These are phyloP conservation scores for Chlorella sp. DNA, from an alignment of 139 green algal species.

Conservation along the genomic window DNA sequence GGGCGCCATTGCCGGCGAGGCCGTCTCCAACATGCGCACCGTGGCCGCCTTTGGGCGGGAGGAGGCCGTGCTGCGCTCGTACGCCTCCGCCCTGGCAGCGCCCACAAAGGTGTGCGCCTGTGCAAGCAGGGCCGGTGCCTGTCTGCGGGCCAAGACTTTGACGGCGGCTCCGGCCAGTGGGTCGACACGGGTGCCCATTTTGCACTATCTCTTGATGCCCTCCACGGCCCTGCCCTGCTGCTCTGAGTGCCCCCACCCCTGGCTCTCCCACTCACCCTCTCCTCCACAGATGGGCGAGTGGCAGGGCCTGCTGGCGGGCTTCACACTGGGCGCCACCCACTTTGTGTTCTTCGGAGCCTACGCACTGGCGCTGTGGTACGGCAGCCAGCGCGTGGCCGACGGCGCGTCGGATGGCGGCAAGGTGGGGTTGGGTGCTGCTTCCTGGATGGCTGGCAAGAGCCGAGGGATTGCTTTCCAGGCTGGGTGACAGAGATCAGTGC, in stretches of 20 bases:
- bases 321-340: conserved; percentile 47
- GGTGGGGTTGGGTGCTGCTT: conserved; percentile 25
- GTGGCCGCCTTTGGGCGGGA: conserved; percentile 73
- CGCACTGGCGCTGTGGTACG: conserved; percentile 81
- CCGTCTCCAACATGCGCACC: conserved; percentile 71
- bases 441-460: too few relatives aligned
- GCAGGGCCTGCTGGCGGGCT: conserved; percentile 46
- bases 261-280: neutral
- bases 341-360: conserved; percentile 51
- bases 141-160: neutral
- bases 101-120: conserved; percentile 4
- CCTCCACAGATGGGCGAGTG: conserved; percentile 40
- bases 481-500: too few relatives aligned
- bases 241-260: neutral
- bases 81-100: conserved; percentile 50
- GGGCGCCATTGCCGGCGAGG: conserved; percentile 66
- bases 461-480: too few relatives aligned
- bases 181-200: neutral
- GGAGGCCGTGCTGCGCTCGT: conserved; percentile 49
- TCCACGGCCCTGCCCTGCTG: neutral
- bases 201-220: neutral
- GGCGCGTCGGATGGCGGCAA: conserved; percentile 55
- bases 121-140: neutral
- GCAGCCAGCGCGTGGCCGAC: conserved; percentile 52
- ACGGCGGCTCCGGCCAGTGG: too few relatives aligned